Base-by-base conservation (phyloP, 306 rosid species). In the Oemleria cerasiformis region DNA sequence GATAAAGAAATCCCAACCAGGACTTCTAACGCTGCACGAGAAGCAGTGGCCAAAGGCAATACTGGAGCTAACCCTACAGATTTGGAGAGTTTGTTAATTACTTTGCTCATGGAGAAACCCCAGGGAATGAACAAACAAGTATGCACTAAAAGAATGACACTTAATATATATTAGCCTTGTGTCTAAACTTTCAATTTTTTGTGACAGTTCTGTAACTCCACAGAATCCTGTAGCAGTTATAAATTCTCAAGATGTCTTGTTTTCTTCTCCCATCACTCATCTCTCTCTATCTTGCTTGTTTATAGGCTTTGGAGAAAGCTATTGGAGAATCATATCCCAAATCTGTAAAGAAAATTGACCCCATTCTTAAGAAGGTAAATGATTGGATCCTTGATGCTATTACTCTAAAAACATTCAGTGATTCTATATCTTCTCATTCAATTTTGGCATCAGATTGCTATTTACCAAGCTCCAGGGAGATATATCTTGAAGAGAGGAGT, bases 121-220 rank as follows among this genome's bases (percentile, higher is more conserved):
- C 81, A 72, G 74, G 98, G 98, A 80, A 88, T 91, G 96, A 87
- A 86, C 68, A 42, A 77, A 64, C 87, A 86, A 96, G 98, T 88
- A 76, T 45, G 67, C 63, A 41, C 53, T 43, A 15, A 67, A 47
- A 50, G 45, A 53, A n/a, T 68, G 36, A 16, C 41, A 17, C 41
- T 45, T 9, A n/a, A 49, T 43, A 44, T 49, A 43, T 43, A 17
- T 69, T 49, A 43, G 50, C 20, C 34, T 21, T 62, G 21, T 36
- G 23, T 48, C 65, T 76, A 40, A 12, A 45, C 50, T 45, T 45
- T 45, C 4, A 45, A 11, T 10, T 45, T 11, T 45, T 45, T 45
- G 9, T 54, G 73, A 56, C 13, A 2, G 55, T 42, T 49, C 43
- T 23, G 48, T 7, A 16, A 11, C 30, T 57, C 54, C 40, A 41